Evolutionary conservation across 495 filamentous ascomycete genomes (phyloP).

Genomic region (Aspergillus homomorphus): DNA sequence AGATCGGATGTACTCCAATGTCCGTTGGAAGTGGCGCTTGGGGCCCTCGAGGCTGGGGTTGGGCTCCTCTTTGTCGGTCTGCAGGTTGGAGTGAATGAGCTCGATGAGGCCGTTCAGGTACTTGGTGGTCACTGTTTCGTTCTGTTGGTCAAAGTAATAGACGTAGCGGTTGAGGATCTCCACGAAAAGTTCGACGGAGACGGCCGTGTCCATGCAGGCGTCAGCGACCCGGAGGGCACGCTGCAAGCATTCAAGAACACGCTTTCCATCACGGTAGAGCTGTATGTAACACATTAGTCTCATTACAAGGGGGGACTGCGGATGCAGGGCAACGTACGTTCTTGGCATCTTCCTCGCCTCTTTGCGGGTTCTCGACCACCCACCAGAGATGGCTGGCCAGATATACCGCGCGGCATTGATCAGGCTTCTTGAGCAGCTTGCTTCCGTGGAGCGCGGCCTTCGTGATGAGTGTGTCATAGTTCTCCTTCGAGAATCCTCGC

Average conservation of each 20-base stretch:
- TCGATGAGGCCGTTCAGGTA: slow-evolving; percentile 98
- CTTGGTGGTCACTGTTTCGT: slow-evolving; percentile 96
- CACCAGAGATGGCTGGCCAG: slow-evolving; percentile 97
- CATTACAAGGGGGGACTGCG: neutral
- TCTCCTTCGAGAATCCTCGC: slow-evolving; percentile 87
- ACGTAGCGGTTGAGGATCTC: slow-evolving; percentile 98
- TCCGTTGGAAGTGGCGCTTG: slow-evolving; percentile 87
- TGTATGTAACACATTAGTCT: slow-evolving; percentile 29
- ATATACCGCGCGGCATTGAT: slow-evolving; percentile 95
- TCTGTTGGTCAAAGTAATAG: slow-evolving; percentile 98
- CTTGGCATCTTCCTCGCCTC: slow-evolving; percentile 78
- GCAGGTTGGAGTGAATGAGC: slow-evolving; percentile 93
- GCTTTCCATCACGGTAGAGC: slow-evolving; percentile 96
- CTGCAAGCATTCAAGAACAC: slow-evolving; percentile 93
- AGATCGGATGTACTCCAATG: slow-evolving; percentile 85
- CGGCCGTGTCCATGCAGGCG: slow-evolving; percentile 99
- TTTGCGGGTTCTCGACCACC: slow-evolving; percentile 82
- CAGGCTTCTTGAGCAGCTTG: slow-evolving; percentile 95
- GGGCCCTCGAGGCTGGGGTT: slow-evolving; percentile 82
- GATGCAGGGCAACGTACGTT: slow-evolving; percentile 56
- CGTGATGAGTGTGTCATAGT: slow-evolving; percentile 97
- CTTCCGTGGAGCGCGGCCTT: slow-evolving; percentile 96
- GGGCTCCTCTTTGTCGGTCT: slow-evolving; percentile 64
- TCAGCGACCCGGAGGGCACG: slow-evolving; percentile 93
- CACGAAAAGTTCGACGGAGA: slow-evolving; percentile 95